Evolutionary conservation across 2,329 filamentous ascomycete genomes (phyloP).

Genomic region (Trichoderma atroviride): DNA sequence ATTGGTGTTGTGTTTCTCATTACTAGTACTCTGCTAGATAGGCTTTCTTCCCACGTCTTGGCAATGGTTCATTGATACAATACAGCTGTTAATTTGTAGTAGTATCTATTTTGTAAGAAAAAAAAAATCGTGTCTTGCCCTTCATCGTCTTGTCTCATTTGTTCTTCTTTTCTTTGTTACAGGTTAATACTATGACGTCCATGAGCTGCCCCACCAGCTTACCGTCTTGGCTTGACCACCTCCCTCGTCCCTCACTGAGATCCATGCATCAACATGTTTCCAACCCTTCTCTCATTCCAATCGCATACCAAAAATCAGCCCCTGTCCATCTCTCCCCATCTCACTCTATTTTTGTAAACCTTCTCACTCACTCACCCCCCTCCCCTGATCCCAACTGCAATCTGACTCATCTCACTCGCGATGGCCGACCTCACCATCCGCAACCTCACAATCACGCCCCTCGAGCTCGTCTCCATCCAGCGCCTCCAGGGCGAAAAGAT

Average conservation of each 20-base stretch:
- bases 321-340: background rate
- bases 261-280: background rate
- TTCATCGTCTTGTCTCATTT: background rate
- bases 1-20: background rate
- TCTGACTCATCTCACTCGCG: slow-evolving; percentile 25
- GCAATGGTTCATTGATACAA: background rate
- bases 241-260: background rate
- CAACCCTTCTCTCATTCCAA: background rate
- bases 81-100: background rate
- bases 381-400: background rate
- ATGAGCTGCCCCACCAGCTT: slow-evolving; percentile 5
- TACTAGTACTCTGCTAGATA: background rate
- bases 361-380: background rate
- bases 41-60: background rate
- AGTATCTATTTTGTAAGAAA: background rate
- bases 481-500: slow-evolving; percentile 62
- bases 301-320: background rate
- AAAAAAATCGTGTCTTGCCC: background rate
- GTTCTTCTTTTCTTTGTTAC: background rate
- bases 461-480: slow-evolving; percentile 74
- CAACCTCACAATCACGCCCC: slow-evolving; percentile 74
- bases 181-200: background rate
- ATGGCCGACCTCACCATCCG: slow-evolving; percentile 71
- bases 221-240: slow-evolving; percentile 2
- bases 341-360: background rate